A percentile compares a stretch with the other conserved stretches of the same genome.
These are phyloP conservation scores for Ceratocystis cubensis DNA, from an alignment of 2,329 filamentous ascomycete genomes.

Conservation along the genomic window DNA sequence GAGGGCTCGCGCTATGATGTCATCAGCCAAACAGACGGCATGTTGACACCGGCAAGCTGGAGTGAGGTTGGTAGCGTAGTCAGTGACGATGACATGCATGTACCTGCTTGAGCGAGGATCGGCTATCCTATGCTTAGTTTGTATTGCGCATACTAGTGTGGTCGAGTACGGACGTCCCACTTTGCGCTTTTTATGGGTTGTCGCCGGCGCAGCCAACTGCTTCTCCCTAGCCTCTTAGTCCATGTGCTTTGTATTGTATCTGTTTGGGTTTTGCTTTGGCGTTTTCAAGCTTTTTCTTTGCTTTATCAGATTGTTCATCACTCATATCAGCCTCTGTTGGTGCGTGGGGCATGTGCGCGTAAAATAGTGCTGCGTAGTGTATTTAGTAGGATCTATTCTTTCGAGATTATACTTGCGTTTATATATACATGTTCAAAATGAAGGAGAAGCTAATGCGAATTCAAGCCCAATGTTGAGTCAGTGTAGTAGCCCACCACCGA, in stretches of 20 bases:
- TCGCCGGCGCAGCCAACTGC: background rate
- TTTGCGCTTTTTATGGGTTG: background rate
- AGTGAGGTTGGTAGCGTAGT: slow-evolving; percentile 52
- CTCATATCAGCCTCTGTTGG: background rate
- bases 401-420: too few relatives aligned
- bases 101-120: slow-evolving; percentile 25
- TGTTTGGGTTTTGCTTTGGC: background rate
- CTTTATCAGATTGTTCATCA: background rate
- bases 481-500: too few relatives aligned
- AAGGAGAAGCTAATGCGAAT: too few relatives aligned
- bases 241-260: background rate
- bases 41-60: slow-evolving; percentile 50
- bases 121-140: slow-evolving; percentile 11
- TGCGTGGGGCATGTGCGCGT: too few relatives aligned
- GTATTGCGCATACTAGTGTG: background rate
- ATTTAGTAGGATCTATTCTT: too few relatives aligned
- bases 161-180: background rate
- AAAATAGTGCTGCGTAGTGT: too few relatives aligned
- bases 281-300: background rate
- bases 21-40: slow-evolving; percentile 47
- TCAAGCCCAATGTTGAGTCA: too few relatives aligned
- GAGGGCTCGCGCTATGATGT: slow-evolving; percentile 43
- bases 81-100: slow-evolving; percentile 39
- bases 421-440: too few relatives aligned
- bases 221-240: background rate